Base-by-base conservation (phyloP, 164 flowering plant species). In the Litsea cubeba region DNA sequence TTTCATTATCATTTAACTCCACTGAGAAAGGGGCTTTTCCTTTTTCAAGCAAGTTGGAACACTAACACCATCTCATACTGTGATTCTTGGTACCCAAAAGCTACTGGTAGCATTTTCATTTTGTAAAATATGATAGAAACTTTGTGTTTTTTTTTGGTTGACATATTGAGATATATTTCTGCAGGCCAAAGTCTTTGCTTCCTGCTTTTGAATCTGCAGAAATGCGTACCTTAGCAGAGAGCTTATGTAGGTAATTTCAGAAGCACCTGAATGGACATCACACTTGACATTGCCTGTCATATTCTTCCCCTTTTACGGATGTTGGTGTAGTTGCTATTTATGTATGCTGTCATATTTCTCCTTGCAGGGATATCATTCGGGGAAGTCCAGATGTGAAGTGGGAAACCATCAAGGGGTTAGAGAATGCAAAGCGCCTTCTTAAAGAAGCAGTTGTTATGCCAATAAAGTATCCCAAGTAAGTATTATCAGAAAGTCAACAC, bases 381-480 rank as follows among this genome's bases (percentile, higher is more conserved):
- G 98, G 98, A 71, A 96, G 82, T 85, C 99, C 97, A 77, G 94
- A 94, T 85, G 97, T 96, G 67, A 92, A 86, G 78, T 96, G 97
- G 98, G 99, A 96, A 75, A 92, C 85, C 87, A 94, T 96, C 73
- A 94, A 96, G 76, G 99, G 98, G 23, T 80, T 96, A 69, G 97
- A 89, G 76, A 91, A 83, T 82, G 98, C 98, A 50, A 96, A 96
- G 74, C 88, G 91, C 18, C 89, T 96, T 58, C 93, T 96, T 26
- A 96, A 96, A 81, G 99, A 96, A 86, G 98, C 99, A n/a, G 98
- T 96, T 74, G 98, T 96, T 62, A 96, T 96, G 99, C 99, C 99
- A 32, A 96, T 96, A 57, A 96, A 96, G 81, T 96, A 96, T 84
- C 99, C 99, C 74, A 91, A 90, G 99, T 94, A 86, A n/a, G 93